Evolutionary conservation across 352 stramenopile species (phyloP).

Genomic region (Blastocystis hominis): DNA sequence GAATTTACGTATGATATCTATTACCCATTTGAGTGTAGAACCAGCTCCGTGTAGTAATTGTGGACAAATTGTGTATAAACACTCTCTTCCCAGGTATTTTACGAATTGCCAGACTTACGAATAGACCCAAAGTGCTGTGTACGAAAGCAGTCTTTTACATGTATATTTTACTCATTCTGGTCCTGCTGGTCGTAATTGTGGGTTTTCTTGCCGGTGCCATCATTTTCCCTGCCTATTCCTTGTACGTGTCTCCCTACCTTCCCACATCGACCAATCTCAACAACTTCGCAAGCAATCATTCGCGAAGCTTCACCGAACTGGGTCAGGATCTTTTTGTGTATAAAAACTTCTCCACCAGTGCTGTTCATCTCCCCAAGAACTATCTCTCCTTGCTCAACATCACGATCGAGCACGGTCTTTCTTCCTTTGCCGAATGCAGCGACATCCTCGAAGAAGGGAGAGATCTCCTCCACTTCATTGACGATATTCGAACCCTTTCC

Average conservation of each 20-base stretch:
- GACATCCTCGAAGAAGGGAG: not conserved
- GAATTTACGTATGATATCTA: not conserved
- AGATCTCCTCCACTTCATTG: not conserved
- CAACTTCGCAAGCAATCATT: not conserved
- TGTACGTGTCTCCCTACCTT: constrained; percentile 50
- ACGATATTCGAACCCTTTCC: not conserved
- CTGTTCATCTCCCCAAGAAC: constrained; percentile 5
- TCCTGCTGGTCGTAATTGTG: not conserved
- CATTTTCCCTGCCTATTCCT: constrained; percentile 42
- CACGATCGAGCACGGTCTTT: not conserved
- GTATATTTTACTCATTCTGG: not conserved
- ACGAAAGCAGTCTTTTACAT: constrained; percentile 42
- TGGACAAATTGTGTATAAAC: not conserved
- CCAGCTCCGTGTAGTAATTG: not conserved
- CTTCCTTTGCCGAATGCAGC: not conserved
- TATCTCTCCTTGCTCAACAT: constrained; percentile 7
- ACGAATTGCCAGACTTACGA: not conserved
- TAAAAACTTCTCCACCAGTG: constrained; percentile 37
- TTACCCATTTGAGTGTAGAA: not conserved
- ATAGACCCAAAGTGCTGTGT: constrained; percentile 46
- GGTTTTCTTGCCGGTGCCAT: not conserved
- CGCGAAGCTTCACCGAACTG: not conserved
- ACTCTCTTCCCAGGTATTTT: constrained; percentile 14
- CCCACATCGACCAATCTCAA: constrained; percentile 16
- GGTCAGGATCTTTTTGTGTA: not conserved